Percentiles rank a stretch among this genome's conserved stretches.
These are phyloP conservation scores for Leccinum fuscescens DNA, from an alignment of 1,284 basidiomycete genomes.

Conservation along the genomic window DNA sequence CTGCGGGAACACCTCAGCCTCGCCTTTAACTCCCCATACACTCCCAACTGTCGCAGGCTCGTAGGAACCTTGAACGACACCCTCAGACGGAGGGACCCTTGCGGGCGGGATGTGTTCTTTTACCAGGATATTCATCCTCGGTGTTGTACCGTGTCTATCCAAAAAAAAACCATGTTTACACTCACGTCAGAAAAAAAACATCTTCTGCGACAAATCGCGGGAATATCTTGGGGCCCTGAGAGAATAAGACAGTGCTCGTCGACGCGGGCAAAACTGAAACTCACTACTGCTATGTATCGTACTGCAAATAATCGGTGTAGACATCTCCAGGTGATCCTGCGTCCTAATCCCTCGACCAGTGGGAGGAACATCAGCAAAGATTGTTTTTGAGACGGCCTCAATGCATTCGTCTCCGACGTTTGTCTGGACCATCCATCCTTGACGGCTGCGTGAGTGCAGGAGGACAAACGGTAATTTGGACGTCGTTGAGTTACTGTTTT, in stretches of 20 bases:
- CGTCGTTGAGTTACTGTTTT: conserved; percentile 41
- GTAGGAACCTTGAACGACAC: conserved; percentile 29
- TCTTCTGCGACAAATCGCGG: background rate
- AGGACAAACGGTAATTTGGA: conserved; percentile 79
- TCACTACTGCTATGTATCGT: conserved; percentile 19
- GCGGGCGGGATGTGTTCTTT: conserved; percentile 67
- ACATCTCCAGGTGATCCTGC: conserved; percentile 85
- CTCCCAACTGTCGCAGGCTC: conserved; percentile 48
- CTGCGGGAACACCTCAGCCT: conserved; percentile 62
- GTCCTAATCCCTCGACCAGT: conserved; percentile 81
- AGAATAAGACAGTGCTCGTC: background rate
- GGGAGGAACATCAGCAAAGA: conserved; percentile 85
- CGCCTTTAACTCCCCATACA: conserved; percentile 79
- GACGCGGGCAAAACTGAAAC: conserved; percentile 1
- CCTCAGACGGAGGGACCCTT: conserved; percentile 32
- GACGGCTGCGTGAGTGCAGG: conserved; percentile 38
- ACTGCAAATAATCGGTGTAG: conserved; percentile 38
- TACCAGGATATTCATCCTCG: conserved; percentile 85
- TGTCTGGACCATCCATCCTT: conserved; percentile 84
- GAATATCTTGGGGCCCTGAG: background rate
- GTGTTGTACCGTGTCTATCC: conserved; percentile 27
- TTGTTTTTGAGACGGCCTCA: conserved; percentile 77
- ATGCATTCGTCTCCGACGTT: conserved; percentile 64
- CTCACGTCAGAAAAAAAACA: background rate
- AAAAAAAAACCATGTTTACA: background rate